Evolutionary conservation across 148 eudicot species (phyloP).

Genomic region (Beta vulgaris): DNA sequence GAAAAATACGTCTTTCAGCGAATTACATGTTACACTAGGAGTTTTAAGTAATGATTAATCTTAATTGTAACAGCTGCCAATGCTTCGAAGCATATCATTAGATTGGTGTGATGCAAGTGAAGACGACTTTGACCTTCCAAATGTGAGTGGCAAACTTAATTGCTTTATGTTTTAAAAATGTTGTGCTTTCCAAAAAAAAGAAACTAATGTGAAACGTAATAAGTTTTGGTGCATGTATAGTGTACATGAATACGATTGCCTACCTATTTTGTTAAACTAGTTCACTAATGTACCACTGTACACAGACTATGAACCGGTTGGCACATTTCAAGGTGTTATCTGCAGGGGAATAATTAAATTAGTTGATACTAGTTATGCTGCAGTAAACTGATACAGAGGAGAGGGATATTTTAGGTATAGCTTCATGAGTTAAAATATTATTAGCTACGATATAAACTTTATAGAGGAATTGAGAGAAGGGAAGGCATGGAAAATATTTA

Average conservation of each 20-base stretch:
- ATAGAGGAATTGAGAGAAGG: too few species aligned
- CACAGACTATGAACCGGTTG: not conserved
- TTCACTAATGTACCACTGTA: not conserved
- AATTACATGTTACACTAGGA: not conserved
- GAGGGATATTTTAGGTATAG: too few species aligned
- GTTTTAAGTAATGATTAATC: not conserved
- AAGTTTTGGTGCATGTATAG: not conserved
- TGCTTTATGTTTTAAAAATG: not conserved
- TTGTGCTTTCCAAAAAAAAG: too few species aligned
- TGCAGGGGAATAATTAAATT: not conserved
- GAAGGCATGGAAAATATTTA: too few species aligned
- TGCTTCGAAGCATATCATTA: conserved; percentile 80
- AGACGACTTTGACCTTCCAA: conserved; percentile 67
- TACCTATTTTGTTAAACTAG: not conserved
- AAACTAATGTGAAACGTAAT: not conserved
- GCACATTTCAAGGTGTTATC: not conserved
- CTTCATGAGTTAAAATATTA: too few species aligned
- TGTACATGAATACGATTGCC: too few species aligned
- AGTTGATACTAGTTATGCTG: not conserved
- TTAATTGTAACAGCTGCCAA: conserved; percentile 59
- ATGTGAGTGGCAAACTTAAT: conserved; percentile 40
- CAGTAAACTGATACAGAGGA: too few species aligned
- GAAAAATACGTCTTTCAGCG: not conserved
- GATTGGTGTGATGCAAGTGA: conserved; percentile 82
- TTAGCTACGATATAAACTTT: too few species aligned